Percentiles rank a stretch among this genome's conserved stretches.
These are phyloP conservation scores for Phaffia australis DNA, from an alignment of 768 basidiomycete species.

Conservation along the genomic window DNA sequence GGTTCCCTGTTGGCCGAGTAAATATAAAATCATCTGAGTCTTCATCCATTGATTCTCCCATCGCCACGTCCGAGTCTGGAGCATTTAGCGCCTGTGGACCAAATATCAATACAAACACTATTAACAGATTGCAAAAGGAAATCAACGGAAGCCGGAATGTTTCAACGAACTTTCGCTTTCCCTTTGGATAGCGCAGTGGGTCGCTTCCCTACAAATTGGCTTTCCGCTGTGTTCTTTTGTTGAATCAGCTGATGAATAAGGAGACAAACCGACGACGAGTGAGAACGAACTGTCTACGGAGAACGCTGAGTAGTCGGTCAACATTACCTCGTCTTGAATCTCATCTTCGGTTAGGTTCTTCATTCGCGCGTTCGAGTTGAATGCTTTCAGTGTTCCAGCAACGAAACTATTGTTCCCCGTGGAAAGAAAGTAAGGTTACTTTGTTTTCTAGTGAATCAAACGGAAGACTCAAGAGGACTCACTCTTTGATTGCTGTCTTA, in stretches of 20 bases:
- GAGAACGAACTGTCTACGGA: background rate
- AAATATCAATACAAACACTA: background rate
- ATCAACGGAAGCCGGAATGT: background rate
- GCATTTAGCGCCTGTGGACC: constrained; percentile 22
- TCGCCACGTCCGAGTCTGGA: constrained; percentile 36
- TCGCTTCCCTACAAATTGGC: constrained; percentile 3
- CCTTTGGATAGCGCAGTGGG: background rate
- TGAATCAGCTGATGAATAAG: background rate
- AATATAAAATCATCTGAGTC: constrained; percentile 10
- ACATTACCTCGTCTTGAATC: constrained; percentile 16
- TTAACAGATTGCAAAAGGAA: background rate
- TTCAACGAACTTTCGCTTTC: background rate
- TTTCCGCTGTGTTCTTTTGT: background rate
- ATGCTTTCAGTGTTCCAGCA: constrained; percentile 35
- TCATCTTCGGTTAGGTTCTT: constrained; percentile 17
- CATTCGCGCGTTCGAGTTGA: constrained; percentile 7
- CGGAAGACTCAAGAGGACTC: constrained; percentile 35
- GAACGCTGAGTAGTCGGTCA: background rate
- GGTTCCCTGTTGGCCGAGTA: background rate
- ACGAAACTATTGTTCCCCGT: constrained; percentile 35
- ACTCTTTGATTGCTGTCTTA: constrained; percentile 80
- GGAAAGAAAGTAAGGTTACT: background rate
- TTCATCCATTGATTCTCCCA: constrained; percentile 34
- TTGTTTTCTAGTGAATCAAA: background rate
- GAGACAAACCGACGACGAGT: background rate